Evolutionary conservation across 75 land plant genomes (phyloP).

Genomic region (Selaginella moellendorffii): DNA sequence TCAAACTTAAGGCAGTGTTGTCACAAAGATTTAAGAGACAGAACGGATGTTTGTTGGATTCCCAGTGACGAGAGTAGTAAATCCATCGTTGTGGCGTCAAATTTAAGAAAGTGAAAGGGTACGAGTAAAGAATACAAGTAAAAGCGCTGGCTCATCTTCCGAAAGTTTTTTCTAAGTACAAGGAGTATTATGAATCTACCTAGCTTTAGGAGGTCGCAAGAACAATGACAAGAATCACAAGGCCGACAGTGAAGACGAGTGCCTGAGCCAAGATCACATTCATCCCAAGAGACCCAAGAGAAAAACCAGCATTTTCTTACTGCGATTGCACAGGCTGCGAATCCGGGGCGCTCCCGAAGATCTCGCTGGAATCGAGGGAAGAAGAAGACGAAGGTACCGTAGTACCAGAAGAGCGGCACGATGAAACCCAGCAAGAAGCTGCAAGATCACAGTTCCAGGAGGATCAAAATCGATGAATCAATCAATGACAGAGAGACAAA

Average conservation of each 20-base stretch:
- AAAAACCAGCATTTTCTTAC: conserved; percentile 24
- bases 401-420: conserved; percentile 66
- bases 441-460: neutral
- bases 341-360: conserved; percentile 83
- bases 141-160: no score
- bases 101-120: no score
- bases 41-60: no score
- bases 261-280: conserved; percentile 3
- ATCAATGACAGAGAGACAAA: neutral
- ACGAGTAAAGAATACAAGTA: no score
- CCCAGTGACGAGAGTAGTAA: no score
- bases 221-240: conserved; percentile 7
- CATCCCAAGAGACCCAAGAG: neutral
- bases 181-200: no score
- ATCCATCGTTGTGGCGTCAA: no score
- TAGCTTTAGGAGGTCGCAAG: neutral
- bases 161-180: no score
- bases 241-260: neutral
- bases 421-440: conserved; percentile 70
- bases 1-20: no score
- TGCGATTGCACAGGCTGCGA: conserved; percentile 80
- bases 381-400: conserved; percentile 58
- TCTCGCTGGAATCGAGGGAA: conserved; percentile 50
- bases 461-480: neutral
- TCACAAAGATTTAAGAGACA: no score